A percentile compares a stretch with the other conserved stretches of the same genome.
Conservation (phyloP, 2,329 filamentous ascomycete genomes). For the Nothopassalora personata region DNA sequence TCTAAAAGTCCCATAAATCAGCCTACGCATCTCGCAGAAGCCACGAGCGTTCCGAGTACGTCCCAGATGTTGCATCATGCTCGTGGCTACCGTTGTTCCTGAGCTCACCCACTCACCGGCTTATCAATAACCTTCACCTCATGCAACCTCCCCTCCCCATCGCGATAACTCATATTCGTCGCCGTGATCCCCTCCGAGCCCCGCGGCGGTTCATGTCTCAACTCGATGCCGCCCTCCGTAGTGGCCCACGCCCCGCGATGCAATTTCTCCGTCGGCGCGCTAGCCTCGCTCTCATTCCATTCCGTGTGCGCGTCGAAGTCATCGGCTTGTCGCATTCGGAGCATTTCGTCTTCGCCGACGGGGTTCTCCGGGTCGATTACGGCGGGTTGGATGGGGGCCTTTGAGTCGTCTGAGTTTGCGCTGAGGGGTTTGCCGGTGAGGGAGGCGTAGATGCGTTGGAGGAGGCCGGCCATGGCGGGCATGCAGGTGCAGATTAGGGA, state of each 20-base stretch:
- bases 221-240: slow-evolving; percentile 5
- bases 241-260: not conserved
- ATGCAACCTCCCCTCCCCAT: slow-evolving; percentile 15
- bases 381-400: slow-evolving; percentile 14
- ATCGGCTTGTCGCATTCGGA: slow-evolving; percentile 11
- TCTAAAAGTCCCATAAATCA: not conserved
- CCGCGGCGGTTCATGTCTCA: slow-evolving; percentile 15
- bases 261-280: slow-evolving; percentile 9
- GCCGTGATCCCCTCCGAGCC: slow-evolving; percentile 12
- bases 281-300: slow-evolving; percentile 8
- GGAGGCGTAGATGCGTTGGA: slow-evolving; percentile 15
- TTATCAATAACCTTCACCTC: slow-evolving; percentile 21
- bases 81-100: too few species aligned
- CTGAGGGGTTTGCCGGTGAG: slow-evolving; percentile 15
- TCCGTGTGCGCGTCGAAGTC: slow-evolving; percentile 5
- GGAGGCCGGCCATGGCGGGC: slow-evolving; percentile 17
- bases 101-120: not conserved
- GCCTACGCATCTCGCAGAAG: too few species aligned
- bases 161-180: slow-evolving; percentile 17
- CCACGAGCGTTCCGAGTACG: too few species aligned
- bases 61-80: too few species aligned
- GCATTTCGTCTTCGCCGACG: slow-evolving; percentile 14
- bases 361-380: slow-evolving; percentile 17
- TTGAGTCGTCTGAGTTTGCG: slow-evolving; percentile 6
- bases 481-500: slow-evolving; percentile 18